Conservation (phyloP, 768 basidiomycete genomes). For the Boletus rex-veris region DNA sequence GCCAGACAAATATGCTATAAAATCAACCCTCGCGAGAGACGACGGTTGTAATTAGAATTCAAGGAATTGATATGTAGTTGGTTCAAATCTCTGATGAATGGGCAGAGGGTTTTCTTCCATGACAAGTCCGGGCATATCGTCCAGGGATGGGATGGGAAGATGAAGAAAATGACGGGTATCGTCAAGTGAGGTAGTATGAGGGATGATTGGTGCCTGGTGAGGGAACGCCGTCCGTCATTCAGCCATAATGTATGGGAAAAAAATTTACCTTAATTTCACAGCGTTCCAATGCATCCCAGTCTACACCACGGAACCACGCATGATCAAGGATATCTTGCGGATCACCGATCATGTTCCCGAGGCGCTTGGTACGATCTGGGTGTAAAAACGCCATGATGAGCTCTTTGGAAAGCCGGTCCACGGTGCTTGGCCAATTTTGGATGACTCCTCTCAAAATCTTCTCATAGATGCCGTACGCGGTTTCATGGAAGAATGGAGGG, state of each 20-base stretch:
- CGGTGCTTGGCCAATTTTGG: slow-evolving; percentile 77
- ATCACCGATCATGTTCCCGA: slow-evolving; percentile 92
- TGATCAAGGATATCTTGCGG: slow-evolving; percentile 89
- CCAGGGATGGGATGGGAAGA: slow-evolving; percentile 68
- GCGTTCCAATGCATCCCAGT: slow-evolving; percentile 85
- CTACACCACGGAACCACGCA: slow-evolving; percentile 93
- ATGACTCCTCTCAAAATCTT: slow-evolving; percentile 89
- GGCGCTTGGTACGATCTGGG: slow-evolving; percentile 84
- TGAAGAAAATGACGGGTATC: slow-evolving; percentile 87
- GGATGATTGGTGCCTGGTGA: slow-evolving; percentile 78
- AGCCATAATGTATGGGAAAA: neutral
- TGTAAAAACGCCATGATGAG: slow-evolving; percentile 87
- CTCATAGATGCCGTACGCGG: slow-evolving; percentile 98
- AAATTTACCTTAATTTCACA: slow-evolving; percentile 76
- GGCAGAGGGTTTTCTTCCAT: slow-evolving; percentile 57
- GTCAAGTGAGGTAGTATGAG: slow-evolving; percentile 72
- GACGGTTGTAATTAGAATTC: slow-evolving; percentile 55
- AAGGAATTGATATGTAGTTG: slow-evolving; percentile 66
- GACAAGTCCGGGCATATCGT: slow-evolving; percentile 77
- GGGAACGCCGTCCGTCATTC: slow-evolving; percentile 3
- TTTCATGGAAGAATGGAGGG: slow-evolving; percentile 97
- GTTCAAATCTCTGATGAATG: slow-evolving; percentile 62
- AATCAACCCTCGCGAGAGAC: slow-evolving; percentile 13
- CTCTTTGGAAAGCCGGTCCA: slow-evolving; percentile 87
- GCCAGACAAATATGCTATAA: slow-evolving; percentile 27